phyloP scores from a whole-genome alignment of 164 flowering plant genomes.

The Saururus chinensis region DNA sequence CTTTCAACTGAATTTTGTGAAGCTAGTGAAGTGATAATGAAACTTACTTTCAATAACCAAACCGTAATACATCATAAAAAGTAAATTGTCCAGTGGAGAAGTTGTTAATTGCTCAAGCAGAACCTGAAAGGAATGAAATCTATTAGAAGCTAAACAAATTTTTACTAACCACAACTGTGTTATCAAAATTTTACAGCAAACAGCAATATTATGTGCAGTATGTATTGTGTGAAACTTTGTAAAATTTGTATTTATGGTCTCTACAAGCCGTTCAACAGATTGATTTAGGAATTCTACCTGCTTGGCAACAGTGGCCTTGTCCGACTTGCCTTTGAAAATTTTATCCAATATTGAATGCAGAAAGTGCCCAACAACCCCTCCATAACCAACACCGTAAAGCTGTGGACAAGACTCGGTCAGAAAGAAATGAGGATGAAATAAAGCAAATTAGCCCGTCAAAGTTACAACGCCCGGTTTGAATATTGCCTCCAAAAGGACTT shows the following conservation, averaged over 20 bases:
- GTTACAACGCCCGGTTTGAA: background rate
- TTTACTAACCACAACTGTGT: background rate
- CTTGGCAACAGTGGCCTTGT: slow-evolving; percentile 45
- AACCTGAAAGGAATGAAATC: slow-evolving; percentile 30
- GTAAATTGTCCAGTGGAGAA: slow-evolving; percentile 80
- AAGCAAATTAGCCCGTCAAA: background rate
- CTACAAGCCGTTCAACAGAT: background rate
- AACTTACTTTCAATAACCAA: slow-evolving; percentile 55
- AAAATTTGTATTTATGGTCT: no score
- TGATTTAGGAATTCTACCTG: slow-evolving; percentile 16
- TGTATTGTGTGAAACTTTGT: no score
- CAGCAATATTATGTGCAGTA: background rate
- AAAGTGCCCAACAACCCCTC: slow-evolving; percentile 78
- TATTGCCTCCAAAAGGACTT: no score
- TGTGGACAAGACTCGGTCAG: slow-evolving; percentile 15
- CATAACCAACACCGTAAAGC: slow-evolving; percentile 67
- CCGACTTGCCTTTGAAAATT: slow-evolving; percentile 63
- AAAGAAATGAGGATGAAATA: background rate
- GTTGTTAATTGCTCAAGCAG: slow-evolving; percentile 61
- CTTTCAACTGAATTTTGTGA: no score
- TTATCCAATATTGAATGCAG: slow-evolving; percentile 65
- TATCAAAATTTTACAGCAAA: background rate
- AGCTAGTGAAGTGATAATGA: background rate
- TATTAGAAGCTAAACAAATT: background rate
- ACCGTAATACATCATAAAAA: slow-evolving; percentile 78